These are phyloP conservation scores for Stentor roeselii DNA, from an alignment of 73 alveolate genomes.

Conservation along the genomic window DNA sequence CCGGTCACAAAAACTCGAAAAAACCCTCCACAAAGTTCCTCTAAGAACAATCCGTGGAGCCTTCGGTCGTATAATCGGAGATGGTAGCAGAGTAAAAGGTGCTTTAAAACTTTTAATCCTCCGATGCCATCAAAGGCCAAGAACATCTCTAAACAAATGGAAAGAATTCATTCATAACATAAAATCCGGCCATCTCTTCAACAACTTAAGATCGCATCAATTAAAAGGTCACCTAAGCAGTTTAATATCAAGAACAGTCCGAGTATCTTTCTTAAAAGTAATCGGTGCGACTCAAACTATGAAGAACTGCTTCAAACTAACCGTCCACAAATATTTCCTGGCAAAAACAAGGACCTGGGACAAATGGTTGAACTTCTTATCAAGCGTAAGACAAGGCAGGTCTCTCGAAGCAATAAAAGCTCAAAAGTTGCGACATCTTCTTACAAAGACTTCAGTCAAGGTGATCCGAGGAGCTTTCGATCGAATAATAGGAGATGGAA, in stretches of 20 bases:
- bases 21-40: not conserved
- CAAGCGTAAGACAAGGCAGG: no score
- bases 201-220: not conserved
- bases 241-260: not conserved
- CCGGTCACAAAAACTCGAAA: not conserved
- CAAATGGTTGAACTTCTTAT: no score
- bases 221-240: not conserved
- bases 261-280: not conserved
- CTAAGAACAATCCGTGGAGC: slow-evolving; percentile 1
- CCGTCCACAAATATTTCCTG: no score
- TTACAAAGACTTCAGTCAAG: not conserved
- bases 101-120: not conserved
- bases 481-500: not conserved
- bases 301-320: no score
- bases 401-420: no score
- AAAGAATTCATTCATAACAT: not conserved
- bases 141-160: not conserved
- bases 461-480: not conserved
- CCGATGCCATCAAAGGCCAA: not conserved
- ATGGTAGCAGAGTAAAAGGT: not conserved
- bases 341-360: no score
- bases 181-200: not conserved
- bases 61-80: not conserved
- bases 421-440: not conserved
- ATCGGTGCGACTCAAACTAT: no score